Base-by-base conservation (phyloP, 257 asterid genomes). In the Solanum sparsipilum region DNA sequence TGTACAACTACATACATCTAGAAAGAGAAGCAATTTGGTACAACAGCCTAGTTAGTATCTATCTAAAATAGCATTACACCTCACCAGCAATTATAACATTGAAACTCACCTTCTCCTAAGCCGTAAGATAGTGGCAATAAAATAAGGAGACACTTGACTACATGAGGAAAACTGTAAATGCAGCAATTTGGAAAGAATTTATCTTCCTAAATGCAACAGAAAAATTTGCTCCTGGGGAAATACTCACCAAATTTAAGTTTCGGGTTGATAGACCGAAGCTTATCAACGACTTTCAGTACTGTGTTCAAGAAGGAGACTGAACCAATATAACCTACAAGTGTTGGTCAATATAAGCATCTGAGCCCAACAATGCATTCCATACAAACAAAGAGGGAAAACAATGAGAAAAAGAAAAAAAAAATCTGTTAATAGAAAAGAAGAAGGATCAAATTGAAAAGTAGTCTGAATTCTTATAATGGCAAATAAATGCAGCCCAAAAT, bases 241-340 rank as follows among this genome's bases (percentile, higher is more conserved):
- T 63, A 90, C 96, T 92, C 89, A 96, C 99, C 99, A 90, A 94
- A 97, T 87, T 89, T 91, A 88, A 96, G 98, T 29, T 91, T 92
- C 60, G 99, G 99, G 92, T 97, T 97, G 95, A 97, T 90, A 46
- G 99, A 93, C 88, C 99, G 96, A 85, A 97, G 98, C 94, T 97
- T 97, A 60, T 93, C 93, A 27, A 95, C 98, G 72, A 93, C 98
- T 90, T 89, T 93, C 82, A 96, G 90, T 87, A 97, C 94, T 35
- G 94, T 94, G 89, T 93, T 90, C 95, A 97, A 93, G 96, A 97
- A 97, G 88, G 99, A 96, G 86, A 91, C 98, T 3, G 99, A 97
- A 88, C 99, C 99, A 72, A 97, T 97, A 90, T 95, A 97, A 91
- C 99, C 99, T 97, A 91, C 91, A 92, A 90, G 63, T 31, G 20